Base-by-base conservation (phyloP, 257 asterid species). In the Solanum habrochaites region DNA sequence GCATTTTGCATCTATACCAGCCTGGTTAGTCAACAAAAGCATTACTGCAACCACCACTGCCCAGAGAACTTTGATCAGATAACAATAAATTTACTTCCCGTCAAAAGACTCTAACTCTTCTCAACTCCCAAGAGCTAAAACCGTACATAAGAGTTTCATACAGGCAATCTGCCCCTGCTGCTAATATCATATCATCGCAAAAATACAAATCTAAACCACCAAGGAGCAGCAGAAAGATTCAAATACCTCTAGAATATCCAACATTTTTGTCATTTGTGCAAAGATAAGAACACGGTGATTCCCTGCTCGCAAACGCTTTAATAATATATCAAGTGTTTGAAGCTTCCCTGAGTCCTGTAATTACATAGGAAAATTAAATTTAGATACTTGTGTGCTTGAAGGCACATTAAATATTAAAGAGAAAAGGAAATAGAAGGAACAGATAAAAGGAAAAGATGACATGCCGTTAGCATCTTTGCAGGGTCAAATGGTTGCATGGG, bases 401-500 rank as follows among this genome's bases (percentile, higher is more conserved):
- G 32, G 35, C 86, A 90, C 66, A 87, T 72, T 29, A 13, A 21
- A 9, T 35, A 81, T 35, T n/a, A 18, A 43, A 70, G 82, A 70
- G 83, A 82, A 43, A 75, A 71, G 72, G 32, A 27, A 83, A 45
- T 14, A 39, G 85, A 43, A 52, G 45, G 70, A n/a, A 43, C 37
- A 70, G 83, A 60, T 31, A 58, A 82, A 42, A 23, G 85, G 88
- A 80, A 83, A 43, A 81, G 32, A 87, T 69, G 67, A 16, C 93
- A 73, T 88, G 94, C 99, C 27, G 99, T 96, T 66, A 97, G 95
- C 99, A 97, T 97, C 94, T 95, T 97, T 70, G 99, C 98, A 60
- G 99, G 99, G 91, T 95, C 99, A 92, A 97, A 97, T 70, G 98
- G 99, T 90, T 97, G 99, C 97, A 94, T 92, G 66, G 99, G 99